Base-by-base conservation (phyloP, 2,329 filamentous ascomycete genomes). In the Fusarium metavorans region DNA sequence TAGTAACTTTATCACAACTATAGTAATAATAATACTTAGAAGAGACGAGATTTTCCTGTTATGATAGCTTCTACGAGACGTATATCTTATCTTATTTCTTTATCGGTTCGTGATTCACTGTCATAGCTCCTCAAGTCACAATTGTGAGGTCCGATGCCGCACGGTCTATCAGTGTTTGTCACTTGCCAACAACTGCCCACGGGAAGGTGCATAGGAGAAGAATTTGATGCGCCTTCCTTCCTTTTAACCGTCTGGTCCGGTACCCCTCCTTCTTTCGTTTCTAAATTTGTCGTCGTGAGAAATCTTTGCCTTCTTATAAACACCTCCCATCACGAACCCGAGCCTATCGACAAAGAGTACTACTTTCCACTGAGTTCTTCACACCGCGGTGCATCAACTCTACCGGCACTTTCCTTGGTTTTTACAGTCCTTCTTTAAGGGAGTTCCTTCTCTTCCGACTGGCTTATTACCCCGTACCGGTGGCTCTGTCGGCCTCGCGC, bases 21-120 rank as follows among this genome's bases (percentile, higher is more conserved):
- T 18, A 48, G 20, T 48, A 48, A 48, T 52, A 30, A 52, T 52
- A 52, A 52, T 52, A 30, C 25, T n/a, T 30, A 52, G 45, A 50
- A 27, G 25, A 50, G 16, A 30, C n/a, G 6, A 48, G 8, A 11
- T 48, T 25, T 45, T 23, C 8, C 4, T 10, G 8, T 25, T 48
- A n/a, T 50, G 9, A 16, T 30, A n/a, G 16, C 45, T 16, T 54
- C 11, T 14, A 13, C 13, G 18, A 54, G 11, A 32, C 4, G n/a
- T 7, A 2, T 23, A 48, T 7, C 20, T 48, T 48, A 23, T 25
- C 43, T 30, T 39, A 9, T n/a, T 34, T 14, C 3, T 39, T 13
- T 60, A 48, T 48, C 8, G 5, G 37, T 30, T 14, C 39, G 30
- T 70, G 66, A 69, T 70, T 70, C 67, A 70, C 41, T 64, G 48